A percentile compares a stretch with the other conserved stretches of the same genome.
phyloP scores from a whole-genome alignment of 768 basidiomycete species.

The Pleurotus djamor region DNA sequence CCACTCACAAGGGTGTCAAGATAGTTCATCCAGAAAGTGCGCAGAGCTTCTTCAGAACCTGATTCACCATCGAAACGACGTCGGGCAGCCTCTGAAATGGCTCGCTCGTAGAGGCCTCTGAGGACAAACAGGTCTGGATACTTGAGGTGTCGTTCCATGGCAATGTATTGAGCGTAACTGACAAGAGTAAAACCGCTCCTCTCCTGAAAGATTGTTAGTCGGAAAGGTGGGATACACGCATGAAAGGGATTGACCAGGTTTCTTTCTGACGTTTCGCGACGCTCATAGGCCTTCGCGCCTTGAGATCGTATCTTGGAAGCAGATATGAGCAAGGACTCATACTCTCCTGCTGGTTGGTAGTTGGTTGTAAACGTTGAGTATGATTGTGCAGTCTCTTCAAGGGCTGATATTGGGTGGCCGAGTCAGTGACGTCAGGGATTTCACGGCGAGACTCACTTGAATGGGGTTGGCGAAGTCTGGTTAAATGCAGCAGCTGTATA shows the following conservation, averaged over 20 bases:
- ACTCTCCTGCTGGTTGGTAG: conserved; percentile 69
- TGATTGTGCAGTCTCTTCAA: conserved; percentile 77
- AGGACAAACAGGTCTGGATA: conserved; percentile 57
- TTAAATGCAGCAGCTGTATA: conserved; percentile 59
- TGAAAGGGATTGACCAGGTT: conserved; percentile 44
- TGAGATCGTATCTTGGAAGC: conserved; percentile 73
- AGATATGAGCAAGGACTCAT: conserved; percentile 71
- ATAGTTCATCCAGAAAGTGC: conserved; percentile 73
- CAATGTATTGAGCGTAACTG: conserved; percentile 60
- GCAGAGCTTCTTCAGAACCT: conserved; percentile 56
- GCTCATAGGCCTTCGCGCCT: conserved; percentile 58
- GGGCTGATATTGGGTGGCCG: conserved; percentile 42
- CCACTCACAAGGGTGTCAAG: conserved; percentile 58
- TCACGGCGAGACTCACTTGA: conserved; percentile 44
- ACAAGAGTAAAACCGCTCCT: conserved; percentile 47
- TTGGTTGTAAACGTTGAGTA: conserved; percentile 91
- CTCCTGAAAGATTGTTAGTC: conserved; percentile 19
- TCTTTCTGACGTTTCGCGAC: conserved; percentile 62
- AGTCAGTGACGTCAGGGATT: background rate
- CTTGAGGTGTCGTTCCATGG: conserved; percentile 59
- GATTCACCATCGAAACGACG: conserved; percentile 50
- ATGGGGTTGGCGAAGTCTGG: conserved; percentile 75
- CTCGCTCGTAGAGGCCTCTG: conserved; percentile 67
- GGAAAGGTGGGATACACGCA: background rate
- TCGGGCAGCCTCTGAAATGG: conserved; percentile 70